phyloP scores from a whole-genome alignment of 257 asterid genomes.

The Nicotiana sylvestris region DNA sequence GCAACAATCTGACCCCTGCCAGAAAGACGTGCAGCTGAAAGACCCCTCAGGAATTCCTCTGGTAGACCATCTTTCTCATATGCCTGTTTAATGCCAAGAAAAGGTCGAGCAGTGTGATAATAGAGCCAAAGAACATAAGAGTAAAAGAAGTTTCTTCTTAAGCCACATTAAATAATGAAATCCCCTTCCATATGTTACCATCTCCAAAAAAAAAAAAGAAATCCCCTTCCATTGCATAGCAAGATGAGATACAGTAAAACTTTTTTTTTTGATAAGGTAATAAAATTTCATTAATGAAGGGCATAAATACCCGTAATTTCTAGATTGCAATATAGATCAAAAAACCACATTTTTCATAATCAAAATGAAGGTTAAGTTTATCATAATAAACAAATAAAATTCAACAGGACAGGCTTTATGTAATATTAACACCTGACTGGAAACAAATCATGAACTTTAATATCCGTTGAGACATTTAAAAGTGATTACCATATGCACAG shows the following conservation, averaged over 20 bases:
- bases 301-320: neutral
- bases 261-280: too few relatives aligned
- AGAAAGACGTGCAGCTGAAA: conserved; percentile 71
- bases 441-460: neutral
- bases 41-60: conserved; percentile 68
- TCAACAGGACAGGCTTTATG: neutral
- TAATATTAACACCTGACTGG: neutral
- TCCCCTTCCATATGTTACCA: neutral
- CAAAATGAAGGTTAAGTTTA: neutral
- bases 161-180: neutral
- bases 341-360: neutral
- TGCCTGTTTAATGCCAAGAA: conserved; percentile 30
- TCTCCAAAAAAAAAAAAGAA: too few relatives aligned
- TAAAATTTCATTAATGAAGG: too few relatives aligned
- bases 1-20: conserved; percentile 83
- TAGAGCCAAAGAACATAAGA: neutral
- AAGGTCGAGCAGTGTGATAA: neutral
- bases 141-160: neutral
- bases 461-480: neutral
- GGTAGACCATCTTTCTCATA: conserved; percentile 47
- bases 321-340: neutral
- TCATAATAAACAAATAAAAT: neutral
- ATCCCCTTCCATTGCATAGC: neutral
- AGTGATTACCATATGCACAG: neutral
- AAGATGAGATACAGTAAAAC: neutral